Base-by-base conservation (phyloP, 768 basidiomycete genomes). In the Pisolithus sp. region DNA sequence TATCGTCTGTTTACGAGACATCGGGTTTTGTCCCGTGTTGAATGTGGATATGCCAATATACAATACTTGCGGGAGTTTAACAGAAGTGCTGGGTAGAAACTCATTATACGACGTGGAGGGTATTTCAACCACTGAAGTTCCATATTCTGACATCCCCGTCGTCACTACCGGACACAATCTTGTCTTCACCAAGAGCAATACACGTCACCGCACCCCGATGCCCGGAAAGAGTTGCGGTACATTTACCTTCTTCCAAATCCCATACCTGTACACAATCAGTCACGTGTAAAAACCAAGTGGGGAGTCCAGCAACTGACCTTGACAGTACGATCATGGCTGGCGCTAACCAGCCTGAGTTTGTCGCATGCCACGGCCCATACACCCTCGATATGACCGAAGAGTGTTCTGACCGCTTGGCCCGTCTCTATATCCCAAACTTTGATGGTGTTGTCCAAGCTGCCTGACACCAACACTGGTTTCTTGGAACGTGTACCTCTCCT, bases 301-400 rank as follows among this genome's bases (percentile, higher is more conserved):
- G 52, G 43, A 38, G 36, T 20, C 30, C 26, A 30, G 51, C 50
- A 31, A 65, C 80, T 55, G 46, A 92, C 93, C 83, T 96, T 96
- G 75, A 96, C 88, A n/a, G 93, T 96, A 26, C 92, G 81, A 70
- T 96, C 93, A 64, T 98, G 95, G 62, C 92, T 94, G 7, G 84
- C 94, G 49, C 89, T 93, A 23, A 93, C 93, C 46, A 99, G 73
- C 49, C 95, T 76, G 61, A 98, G 75, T 63, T 92, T 88, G 68
- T 99, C 93, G 57, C 86, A 84, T 21, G 92, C 93, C 28, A 98
- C 88, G 3, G 84, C 85, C 96, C 96, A 99, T 17, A 99, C 93
- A 49, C 96, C 96, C 65, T 99, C 96, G 60, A 98, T 93, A 67
- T 97, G 94, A 1, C 94, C 96, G 66, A 99, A 99, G 55, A 94